Conservation (phyloP, 2,329 filamentous ascomycete species). For the Cadophora malorum region DNA sequence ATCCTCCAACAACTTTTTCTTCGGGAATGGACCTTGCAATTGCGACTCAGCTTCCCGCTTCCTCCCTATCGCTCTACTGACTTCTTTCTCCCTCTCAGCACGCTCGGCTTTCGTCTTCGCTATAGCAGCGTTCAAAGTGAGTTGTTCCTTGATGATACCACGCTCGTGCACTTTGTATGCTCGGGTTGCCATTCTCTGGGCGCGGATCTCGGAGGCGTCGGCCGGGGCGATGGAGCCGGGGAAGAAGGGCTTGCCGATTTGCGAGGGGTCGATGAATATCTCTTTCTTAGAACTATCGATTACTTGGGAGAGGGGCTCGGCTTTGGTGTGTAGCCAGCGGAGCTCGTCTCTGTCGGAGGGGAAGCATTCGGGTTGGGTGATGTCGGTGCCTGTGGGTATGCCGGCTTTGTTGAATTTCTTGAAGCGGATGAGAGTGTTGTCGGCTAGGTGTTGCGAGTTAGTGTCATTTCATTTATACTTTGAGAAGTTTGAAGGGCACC, state of each 20-base stretch:
- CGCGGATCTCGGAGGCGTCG: background rate
- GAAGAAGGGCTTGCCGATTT: background rate
- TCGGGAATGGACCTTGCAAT: background rate
- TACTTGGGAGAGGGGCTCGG: slow-evolving; percentile 14
- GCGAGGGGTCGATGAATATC: background rate
- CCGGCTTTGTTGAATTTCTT: background rate
- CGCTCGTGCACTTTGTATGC: background rate
- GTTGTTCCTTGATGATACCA: background rate
- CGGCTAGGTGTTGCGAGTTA: background rate
- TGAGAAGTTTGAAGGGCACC: too few relatives aligned
- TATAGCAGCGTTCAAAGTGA: background rate
- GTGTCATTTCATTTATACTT: too few relatives aligned
- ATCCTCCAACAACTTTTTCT: background rate
- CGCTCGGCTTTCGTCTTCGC: background rate
- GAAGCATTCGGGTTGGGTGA: slow-evolving; percentile 22
- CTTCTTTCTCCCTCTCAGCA: background rate
- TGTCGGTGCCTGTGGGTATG: background rate
- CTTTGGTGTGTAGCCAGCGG: slow-evolving; percentile 31
- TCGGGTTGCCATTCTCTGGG: background rate
- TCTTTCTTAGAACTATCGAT: background rate
- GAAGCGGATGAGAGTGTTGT: background rate
- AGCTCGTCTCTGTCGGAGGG: slow-evolving; percentile 27
- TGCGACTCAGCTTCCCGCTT: slow-evolving; percentile 12
- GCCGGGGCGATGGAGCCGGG: background rate
- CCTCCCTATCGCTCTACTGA: background rate